Percentiles rank a stretch among this genome's conserved stretches.
These are phyloP conservation scores for Desmodesmus armatus DNA, from an alignment of 139 green algal genomes.

Conservation along the genomic window DNA sequence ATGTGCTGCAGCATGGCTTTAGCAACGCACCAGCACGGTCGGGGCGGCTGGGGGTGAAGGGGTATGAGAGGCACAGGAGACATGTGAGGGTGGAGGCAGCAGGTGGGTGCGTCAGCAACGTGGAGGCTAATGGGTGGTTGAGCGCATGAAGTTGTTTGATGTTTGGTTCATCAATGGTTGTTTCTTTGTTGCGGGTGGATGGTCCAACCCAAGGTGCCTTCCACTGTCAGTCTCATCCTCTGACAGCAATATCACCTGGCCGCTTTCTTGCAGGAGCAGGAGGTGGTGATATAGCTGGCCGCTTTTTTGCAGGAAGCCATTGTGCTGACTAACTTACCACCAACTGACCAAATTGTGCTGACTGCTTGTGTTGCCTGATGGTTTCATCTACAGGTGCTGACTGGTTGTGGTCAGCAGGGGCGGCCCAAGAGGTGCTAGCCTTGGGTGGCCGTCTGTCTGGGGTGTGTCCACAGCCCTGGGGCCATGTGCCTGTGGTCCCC, in stretches of 20 bases:
- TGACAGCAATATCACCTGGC: no score
- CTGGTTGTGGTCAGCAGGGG: constrained; percentile 56
- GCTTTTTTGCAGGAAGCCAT: neutral
- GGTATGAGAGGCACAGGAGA: constrained; percentile 27
- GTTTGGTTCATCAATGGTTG: no score
- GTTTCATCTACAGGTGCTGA: constrained; percentile 51
- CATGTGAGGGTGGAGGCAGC: constrained; percentile 53
- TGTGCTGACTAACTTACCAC: no score
- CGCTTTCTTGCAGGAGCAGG: no score
- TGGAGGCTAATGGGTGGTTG: no score
- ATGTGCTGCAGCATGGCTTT: constrained; percentile 31
- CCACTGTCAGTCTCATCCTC: no score
- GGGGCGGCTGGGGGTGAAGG: constrained; percentile 32
- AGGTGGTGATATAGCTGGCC: no score
- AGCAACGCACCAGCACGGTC: neutral
- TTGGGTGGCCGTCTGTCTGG: constrained; percentile 31
- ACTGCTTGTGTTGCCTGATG: neutral
- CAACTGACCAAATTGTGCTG: no score
- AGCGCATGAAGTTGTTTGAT: no score
- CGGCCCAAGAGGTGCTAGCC: neutral
- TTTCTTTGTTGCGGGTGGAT: neutral
- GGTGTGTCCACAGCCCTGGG: constrained; percentile 25
- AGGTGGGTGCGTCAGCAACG: constrained; percentile 13
- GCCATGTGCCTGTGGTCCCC: neutral
- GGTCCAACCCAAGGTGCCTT: no score